Percentiles rank a stretch among this genome's conserved stretches.
These are phyloP conservation scores for Colletotrichum graminicola DNA, from an alignment of 2,329 filamentous ascomycete genomes.

Conservation along the genomic window DNA sequence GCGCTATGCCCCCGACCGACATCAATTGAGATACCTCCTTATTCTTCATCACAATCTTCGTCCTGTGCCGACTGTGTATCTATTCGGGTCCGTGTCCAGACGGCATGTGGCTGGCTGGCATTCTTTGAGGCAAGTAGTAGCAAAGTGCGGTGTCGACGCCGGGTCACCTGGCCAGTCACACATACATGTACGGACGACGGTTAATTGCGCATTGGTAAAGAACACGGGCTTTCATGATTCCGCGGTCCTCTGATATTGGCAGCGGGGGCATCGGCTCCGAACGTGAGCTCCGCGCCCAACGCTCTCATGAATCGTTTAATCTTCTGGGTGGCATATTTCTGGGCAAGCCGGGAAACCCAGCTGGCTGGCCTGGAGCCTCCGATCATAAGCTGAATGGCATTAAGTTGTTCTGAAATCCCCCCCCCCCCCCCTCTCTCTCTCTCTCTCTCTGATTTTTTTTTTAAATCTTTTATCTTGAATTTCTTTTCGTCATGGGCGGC, in stretches of 20 bases:
- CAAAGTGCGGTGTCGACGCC: not conserved
- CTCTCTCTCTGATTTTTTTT: too few relatives aligned
- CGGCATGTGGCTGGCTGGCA: not conserved
- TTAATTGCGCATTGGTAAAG: too few relatives aligned
- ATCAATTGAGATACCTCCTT: conserved; percentile 43
- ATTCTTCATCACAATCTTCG: not conserved
- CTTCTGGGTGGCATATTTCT: not conserved
- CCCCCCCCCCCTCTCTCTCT: too few relatives aligned
- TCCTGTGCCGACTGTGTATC: not conserved
- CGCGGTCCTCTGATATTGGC: not conserved
- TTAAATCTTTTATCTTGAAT: not conserved
- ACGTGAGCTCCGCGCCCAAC: not conserved
- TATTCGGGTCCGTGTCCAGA: not conserved
- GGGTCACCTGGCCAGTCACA: too few relatives aligned
- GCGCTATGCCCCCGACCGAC: conserved; percentile 34
- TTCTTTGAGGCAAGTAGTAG: not conserved
- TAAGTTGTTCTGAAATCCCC: too few relatives aligned
- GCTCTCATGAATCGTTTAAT: not conserved
- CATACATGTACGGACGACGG: not conserved
- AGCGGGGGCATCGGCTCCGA: not conserved
- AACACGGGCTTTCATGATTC: not conserved
- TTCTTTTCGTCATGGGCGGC: not conserved
- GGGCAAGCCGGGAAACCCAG: not conserved
- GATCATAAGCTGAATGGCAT: not conserved
- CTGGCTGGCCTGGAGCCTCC: not conserved